Conservation (phyloP, 768 basidiomycete species). For the Tylopilus intermedius region DNA sequence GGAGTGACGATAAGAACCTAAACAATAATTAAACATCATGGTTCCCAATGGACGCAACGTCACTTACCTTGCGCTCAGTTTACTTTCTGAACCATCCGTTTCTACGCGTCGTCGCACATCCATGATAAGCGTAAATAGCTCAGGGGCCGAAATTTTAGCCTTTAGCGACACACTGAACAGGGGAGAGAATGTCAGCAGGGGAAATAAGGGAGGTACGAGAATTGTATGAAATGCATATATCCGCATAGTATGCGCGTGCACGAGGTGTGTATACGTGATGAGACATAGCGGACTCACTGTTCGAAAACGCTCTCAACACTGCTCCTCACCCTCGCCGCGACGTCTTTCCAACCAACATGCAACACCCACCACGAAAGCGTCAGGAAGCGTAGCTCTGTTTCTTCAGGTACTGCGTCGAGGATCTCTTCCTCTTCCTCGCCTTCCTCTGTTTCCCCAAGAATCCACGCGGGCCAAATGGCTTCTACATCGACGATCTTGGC, state of each 20-base stretch:
- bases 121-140: constrained; percentile 61
- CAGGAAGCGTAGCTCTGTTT: constrained; percentile 73
- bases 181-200: constrained; percentile 9
- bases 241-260: background rate
- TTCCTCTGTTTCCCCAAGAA: constrained; percentile 22
- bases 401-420: constrained; percentile 46
- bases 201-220: background rate
- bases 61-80: constrained; percentile 16
- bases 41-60: background rate
- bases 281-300: constrained; percentile 47
- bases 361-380: constrained; percentile 92
- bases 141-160: constrained; percentile 61
- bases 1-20: constrained; percentile 64
- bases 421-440: constrained; percentile 27
- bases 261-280: background rate
- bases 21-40: background rate
- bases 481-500: constrained; percentile 26
- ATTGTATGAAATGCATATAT: background rate
- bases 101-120: constrained; percentile 79
- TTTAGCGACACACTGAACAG: constrained; percentile 74
- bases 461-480: constrained; percentile 20
- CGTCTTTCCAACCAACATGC: constrained; percentile 86
- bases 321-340: constrained; percentile 65
- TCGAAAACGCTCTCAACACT: constrained; percentile 83
- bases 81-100: constrained; percentile 45